Conservation (phyloP, 169 alveolate species). For the Fabrea salina region DNA sequence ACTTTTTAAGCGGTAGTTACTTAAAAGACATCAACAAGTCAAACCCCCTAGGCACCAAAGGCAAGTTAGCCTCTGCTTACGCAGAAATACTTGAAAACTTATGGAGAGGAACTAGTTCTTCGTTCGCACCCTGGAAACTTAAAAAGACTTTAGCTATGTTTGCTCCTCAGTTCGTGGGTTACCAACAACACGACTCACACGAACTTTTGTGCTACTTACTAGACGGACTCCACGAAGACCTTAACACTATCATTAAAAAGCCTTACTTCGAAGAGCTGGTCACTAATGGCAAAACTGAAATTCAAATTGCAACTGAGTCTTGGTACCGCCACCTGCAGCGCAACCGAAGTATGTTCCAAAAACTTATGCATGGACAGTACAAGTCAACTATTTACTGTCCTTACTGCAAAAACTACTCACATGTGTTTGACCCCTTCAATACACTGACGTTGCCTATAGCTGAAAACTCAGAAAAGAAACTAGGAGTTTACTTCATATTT, state of each 20-base stretch:
- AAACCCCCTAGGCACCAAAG: slow-evolving; percentile 77
- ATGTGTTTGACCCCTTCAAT: slow-evolving; percentile 70
- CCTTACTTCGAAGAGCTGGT: slow-evolving; percentile 64
- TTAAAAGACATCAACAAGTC: slow-evolving; percentile 48
- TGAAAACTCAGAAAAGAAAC: slow-evolving; percentile 14
- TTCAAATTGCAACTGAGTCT: slow-evolving; percentile 44
- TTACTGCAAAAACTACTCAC: slow-evolving; percentile 43
- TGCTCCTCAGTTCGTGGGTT: slow-evolving; percentile 68
- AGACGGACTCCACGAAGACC: slow-evolving; percentile 82
- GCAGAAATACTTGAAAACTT: slow-evolving; percentile 64
- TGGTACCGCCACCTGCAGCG: slow-evolving; percentile 68
- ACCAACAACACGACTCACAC: slow-evolving; percentile 76
- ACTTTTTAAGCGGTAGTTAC: slow-evolving; percentile 52
- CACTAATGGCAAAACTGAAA: slow-evolving; percentile 47
- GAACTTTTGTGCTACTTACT: slow-evolving; percentile 69
- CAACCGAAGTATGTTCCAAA: slow-evolving; percentile 70
- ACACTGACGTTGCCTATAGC: slow-evolving; percentile 69
- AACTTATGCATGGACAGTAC: slow-evolving; percentile 75
- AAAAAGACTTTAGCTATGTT: slow-evolving; percentile 59
- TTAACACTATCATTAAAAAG: slow-evolving; percentile 68
- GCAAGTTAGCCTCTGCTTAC: slow-evolving; percentile 72
- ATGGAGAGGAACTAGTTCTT: slow-evolving; percentile 61
- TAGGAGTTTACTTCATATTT: not conserved
- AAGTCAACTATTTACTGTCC: slow-evolving; percentile 64
- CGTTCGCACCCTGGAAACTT: slow-evolving; percentile 60